Base-by-base conservation (phyloP, 2,329 filamentous ascomycete species). In the Furcasterigmium sp. region DNA sequence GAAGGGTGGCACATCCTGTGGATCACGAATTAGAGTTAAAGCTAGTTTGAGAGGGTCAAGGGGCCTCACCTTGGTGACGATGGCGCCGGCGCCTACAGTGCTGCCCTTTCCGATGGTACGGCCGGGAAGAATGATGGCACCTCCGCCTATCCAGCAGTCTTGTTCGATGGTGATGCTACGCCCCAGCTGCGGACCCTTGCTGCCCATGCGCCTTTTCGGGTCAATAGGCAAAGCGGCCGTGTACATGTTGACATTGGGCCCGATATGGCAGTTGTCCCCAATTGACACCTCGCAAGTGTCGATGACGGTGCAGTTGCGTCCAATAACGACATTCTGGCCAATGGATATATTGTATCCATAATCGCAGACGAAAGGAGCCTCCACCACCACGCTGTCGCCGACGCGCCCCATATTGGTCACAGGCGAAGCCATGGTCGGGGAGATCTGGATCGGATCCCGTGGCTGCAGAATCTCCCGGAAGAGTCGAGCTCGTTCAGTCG, bases 261-360 rank as follows among this genome's bases (percentile, higher is more conserved):
- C 89, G 51, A 91, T 84, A 58, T 85, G 77, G 41, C 80, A 82
- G 46, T 87, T 80, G 48, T 87, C 80, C 3, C 91, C 91, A 55
- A 97, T 90, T 37, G 73, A 81, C 47, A 97, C 85, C 50, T 83
- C 76, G 59, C 84, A 86, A n/a, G 90, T 84, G 60, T 98, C 93
- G 44, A 91, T 80, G 57, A 97, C 84, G 20, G 82, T 84, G 63
- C 91, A 96, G 56, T 88, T 86, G 43, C 87, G 78, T 15, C 85
- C 87, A 52, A 98, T 86, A 43, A 84, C 78, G 3, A 94, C 88
- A 50, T 93, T 84, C 53, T 91, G 84, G 11, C 87, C 91, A 52
- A 98, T 86, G 38, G 78, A 78, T 54, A 97, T 85, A 61, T 98
- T 97, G 68, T 95, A 97, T 1, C 93, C 93, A 57, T 96, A 96